phyloP scores from a whole-genome alignment of 78 protist genomes.

The Dictyostelium citrinum region DNA sequence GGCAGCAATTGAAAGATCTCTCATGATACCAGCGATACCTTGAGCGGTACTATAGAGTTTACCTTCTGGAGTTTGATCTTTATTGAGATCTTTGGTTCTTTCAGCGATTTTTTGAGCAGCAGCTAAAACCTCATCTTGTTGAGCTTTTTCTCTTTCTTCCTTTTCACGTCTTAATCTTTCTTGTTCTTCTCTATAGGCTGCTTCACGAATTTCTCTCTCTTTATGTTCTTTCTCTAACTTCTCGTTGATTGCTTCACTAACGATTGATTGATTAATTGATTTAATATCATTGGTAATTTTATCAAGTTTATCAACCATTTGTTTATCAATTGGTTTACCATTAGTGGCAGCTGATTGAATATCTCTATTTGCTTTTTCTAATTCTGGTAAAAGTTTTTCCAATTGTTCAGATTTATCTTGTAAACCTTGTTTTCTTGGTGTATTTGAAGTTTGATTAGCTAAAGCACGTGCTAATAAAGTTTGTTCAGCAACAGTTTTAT shows the following conservation, averaged over 20 bases:
- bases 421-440: conserved; percentile 40
- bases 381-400: conserved; percentile 24
- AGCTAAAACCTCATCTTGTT: conserved; percentile 56
- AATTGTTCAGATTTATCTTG: neutral
- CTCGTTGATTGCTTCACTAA: conserved; percentile 49
- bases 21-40: conserved; percentile 65
- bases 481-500: conserved; percentile 26
- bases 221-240: conserved; percentile 49
- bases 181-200: neutral
- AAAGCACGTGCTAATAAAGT: conserved; percentile 57
- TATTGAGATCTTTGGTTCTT: conserved; percentile 33
- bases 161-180: conserved; percentile 50
- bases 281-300: neutral
- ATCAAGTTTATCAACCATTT: conserved; percentile 15
- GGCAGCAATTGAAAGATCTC: conserved; percentile 59
- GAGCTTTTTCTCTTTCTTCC: conserved; percentile 57
- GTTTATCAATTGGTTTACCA: conserved; percentile 10
- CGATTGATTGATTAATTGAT: conserved; percentile 15
- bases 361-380: neutral
- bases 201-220: conserved; percentile 3
- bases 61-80: conserved; percentile 58
- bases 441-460: conserved; percentile 31
- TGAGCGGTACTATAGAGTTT: conserved; percentile 58
- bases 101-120: conserved; percentile 64
- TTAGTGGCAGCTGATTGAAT: neutral